Base-by-base conservation (phyloP, 169 alveolate species). In the Cryptosporidium sp. region DNA sequence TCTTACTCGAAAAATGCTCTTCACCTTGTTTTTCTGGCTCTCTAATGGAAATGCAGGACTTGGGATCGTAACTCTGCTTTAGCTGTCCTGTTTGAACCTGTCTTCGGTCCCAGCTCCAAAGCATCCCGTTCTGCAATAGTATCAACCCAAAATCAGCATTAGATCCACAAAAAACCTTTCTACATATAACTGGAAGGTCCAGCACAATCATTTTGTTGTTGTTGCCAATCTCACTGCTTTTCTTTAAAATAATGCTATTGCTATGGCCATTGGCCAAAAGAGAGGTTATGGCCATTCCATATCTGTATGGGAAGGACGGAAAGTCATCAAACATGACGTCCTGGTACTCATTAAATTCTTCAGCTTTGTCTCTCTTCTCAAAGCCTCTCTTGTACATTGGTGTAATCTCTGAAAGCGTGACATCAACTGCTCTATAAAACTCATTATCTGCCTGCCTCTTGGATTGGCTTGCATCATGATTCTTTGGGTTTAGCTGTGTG, bases 261-360 rank as follows among this genome's bases (percentile, higher is more conserved):
- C 67, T 62, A 12, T 26, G 43, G 14, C 70, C 50, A 23, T 65
- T 51, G 9, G 21, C 48, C 9, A 41, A 33, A 7, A 80, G 23
- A 29, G 69, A 80, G n/a, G 89, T 41, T 7, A 80, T 65, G n/a
- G 89, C 89, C 67, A 80, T 80, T 37, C 89, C 89, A 67, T 80
- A 80, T 45, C 14, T 45, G 48, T 80, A 61, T 41, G 89, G 89
- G 31, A 80, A 80, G 18, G 48, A 41, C 31, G 41, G 41, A 29
- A 43, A 41, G 23, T 59, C 68, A 62, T 37, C 67, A 41, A 29
- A 37, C 33, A 7, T 14, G 10, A 31, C 35, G 0, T 80, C 62
- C 23, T 48, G 65, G 18, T 39, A 41, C 0, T 43, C 62, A 37
- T 33, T 37, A 7, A n/a, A 14, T 37, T 80, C 89, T 14, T 31